These are phyloP conservation scores for Fraxinus ornus DNA, from an alignment of 305 asterid genomes.

Conservation along the genomic window DNA sequence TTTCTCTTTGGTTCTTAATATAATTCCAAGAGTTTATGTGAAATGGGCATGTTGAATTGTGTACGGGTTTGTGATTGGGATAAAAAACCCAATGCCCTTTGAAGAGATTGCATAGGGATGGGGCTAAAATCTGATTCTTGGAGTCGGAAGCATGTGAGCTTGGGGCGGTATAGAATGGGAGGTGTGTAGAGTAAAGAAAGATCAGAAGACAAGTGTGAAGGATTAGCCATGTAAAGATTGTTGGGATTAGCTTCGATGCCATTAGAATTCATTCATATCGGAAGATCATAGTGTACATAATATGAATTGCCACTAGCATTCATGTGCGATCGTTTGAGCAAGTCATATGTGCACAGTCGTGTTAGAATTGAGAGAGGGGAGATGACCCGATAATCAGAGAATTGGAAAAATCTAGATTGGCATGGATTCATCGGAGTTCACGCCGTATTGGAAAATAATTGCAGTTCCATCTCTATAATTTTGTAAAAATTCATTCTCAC, in stretches of 20 bases:
- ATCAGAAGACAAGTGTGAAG: conserved; percentile 52
- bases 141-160: conserved; percentile 32
- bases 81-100: conserved; percentile 71
- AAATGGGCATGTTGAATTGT: conserved; percentile 85
- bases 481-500: no score
- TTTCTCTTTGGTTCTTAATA: conserved; percentile 62
- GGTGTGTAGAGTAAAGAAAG: conserved; percentile 52
- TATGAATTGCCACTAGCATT: neutral
- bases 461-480: neutral
- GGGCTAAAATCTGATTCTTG: conserved; percentile 28
- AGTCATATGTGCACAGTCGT: neutral
- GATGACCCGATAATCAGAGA: neutral
- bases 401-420: neutral
- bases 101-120: conserved; percentile 61
- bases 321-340: neutral
- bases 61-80: conserved; percentile 60
- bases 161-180: conserved; percentile 30
- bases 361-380: neutral
- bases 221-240: conserved; percentile 48
- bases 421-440: neutral
- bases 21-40: conserved; percentile 94
- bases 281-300: neutral
- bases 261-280: conserved; percentile 23
- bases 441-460: neutral
- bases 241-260: conserved; percentile 52